Conservation (phyloP, 2,329 filamentous ascomycete genomes). For the Venturia oleaginea region DNA sequence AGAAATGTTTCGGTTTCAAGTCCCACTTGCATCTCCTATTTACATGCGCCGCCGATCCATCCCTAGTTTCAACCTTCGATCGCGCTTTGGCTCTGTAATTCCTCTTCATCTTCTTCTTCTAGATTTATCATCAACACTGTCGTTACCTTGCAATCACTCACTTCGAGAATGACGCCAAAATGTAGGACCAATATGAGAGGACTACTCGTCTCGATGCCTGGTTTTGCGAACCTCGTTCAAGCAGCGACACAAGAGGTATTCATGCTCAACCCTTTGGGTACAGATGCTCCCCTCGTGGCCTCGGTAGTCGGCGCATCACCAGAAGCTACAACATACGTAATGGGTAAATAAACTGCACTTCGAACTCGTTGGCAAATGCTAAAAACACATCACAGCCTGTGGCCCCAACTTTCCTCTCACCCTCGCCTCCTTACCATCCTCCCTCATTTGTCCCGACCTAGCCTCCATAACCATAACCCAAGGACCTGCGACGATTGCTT, state of each 20-base stretch:
- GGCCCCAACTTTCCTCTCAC: neutral
- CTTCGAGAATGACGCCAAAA: neutral
- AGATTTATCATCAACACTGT: neutral
- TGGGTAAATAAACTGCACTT: neutral
- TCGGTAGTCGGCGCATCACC: neutral
- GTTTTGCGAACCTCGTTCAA: neutral
- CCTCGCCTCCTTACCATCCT: neutral
- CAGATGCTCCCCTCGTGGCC: neutral
- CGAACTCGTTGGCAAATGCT: neutral
- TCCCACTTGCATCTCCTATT: neutral
- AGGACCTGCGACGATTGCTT: conserved; percentile 2
- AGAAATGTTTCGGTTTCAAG: neutral
- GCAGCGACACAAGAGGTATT: neutral
- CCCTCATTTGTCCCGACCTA: neutral
- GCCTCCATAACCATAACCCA: neutral
- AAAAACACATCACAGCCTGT: neutral
- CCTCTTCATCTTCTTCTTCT: neutral
- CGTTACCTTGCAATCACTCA: neutral
- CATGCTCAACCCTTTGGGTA: neutral
- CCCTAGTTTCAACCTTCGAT: neutral
- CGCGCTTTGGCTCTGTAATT: neutral
- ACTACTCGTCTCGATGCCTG: neutral
- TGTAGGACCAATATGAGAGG: neutral
- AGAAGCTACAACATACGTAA: neutral
- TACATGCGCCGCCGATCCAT: neutral